Conservation (phyloP, 169 alveolate species). For the Condylostoma magnum region DNA sequence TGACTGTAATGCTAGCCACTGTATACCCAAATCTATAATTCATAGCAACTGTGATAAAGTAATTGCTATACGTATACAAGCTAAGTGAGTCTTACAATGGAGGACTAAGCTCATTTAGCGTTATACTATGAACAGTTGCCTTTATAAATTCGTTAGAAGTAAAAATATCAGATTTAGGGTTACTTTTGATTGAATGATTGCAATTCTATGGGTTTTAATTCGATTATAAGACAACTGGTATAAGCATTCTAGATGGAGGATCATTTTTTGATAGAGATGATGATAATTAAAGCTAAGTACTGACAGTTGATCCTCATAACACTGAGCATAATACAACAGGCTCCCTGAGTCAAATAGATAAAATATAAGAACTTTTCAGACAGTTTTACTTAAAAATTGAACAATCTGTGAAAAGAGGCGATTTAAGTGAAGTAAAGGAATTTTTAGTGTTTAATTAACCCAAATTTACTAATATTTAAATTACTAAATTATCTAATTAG, state of each 20-base stretch:
- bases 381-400: too few species aligned
- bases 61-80: not conserved
- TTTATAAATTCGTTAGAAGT: not conserved
- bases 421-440: too few species aligned
- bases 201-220: not conserved
- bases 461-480: too few species aligned
- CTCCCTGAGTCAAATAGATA: too few species aligned
- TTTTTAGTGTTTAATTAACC: too few species aligned
- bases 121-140: constrained; percentile 7
- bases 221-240: constrained; percentile 3
- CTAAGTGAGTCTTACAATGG: constrained; percentile 12
- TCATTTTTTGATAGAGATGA: not conserved
- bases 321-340: not conserved
- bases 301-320: constrained; percentile 10
- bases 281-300: not conserved
- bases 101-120: constrained; percentile 7
- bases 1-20: not conserved
- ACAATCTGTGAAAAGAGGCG: too few species aligned
- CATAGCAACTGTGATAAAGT: not conserved
- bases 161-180: not conserved
- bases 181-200: not conserved
- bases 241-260: not conserved
- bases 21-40: not conserved
- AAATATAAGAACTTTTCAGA: too few species aligned
- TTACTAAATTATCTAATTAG: too few species aligned